These are phyloP conservation scores for Sporothrix sp. DNA, from an alignment of 2,329 filamentous ascomycete genomes.

Conservation along the genomic window DNA sequence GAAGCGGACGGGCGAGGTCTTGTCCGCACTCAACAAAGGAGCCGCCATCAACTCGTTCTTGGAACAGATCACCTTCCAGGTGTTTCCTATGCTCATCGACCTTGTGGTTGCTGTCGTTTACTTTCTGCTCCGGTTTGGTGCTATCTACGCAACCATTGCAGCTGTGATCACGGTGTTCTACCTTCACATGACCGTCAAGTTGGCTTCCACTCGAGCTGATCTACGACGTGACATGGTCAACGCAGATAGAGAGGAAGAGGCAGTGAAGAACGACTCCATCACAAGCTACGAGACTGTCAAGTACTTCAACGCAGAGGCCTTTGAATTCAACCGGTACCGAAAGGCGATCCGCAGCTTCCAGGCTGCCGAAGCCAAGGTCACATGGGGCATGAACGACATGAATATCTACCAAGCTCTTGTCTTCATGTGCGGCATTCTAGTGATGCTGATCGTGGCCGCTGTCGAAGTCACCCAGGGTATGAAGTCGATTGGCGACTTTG, in stretches of 20 bases:
- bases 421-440: constrained; percentile 66
- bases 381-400: constrained; percentile 67
- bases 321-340: constrained; percentile 66
- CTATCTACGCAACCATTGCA: constrained; percentile 83
- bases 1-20: constrained; percentile 91
- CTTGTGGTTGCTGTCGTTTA: constrained; percentile 75
- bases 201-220: constrained; percentile 87
- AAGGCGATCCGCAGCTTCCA: constrained; percentile 63
- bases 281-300: constrained; percentile 96
- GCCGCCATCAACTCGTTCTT: constrained; percentile 94
- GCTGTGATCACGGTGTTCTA: constrained; percentile 91
- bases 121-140: constrained; percentile 70
- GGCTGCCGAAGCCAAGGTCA: constrained; percentile 63
- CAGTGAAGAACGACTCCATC: constrained; percentile 97
- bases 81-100: constrained; percentile 90
- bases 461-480: constrained; percentile 64
- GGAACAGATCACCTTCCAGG: constrained; percentile 91
- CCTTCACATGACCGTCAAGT: constrained; percentile 89
- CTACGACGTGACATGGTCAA: constrained; percentile 92
- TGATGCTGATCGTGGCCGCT: constrained; percentile 63
- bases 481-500: constrained; percentile 60
- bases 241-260: constrained; percentile 87
- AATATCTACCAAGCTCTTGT: constrained; percentile 73
- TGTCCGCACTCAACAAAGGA: constrained; percentile 92
- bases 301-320: constrained; percentile 77